Evolutionary conservation across 2,329 filamentous ascomycete species (phyloP).

Genomic region (Dryadomyces sulphureus): DNA sequence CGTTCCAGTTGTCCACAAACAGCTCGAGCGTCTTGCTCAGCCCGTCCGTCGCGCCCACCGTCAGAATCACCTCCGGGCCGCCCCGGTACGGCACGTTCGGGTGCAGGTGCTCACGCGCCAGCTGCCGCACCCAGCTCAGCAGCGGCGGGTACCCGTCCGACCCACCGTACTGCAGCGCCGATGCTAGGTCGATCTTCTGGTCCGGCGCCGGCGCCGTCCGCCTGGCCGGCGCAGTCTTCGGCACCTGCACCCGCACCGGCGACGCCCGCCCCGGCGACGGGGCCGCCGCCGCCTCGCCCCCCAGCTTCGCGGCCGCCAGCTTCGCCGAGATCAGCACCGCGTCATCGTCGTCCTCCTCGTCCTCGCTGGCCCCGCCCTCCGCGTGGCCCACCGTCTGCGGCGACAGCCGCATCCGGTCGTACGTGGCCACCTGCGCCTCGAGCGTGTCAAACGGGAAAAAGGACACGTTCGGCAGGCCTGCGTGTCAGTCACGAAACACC

Average conservation of each 20-base stretch:
- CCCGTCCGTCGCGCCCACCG: conserved; percentile 74
- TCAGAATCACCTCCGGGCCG: conserved; percentile 65
- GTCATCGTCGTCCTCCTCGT: conserved; percentile 17
- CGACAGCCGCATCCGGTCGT: conserved; percentile 59
- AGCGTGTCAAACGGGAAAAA: conserved; percentile 89
- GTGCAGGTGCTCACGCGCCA: conserved; percentile 62
- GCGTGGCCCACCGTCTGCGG: conserved; percentile 38
- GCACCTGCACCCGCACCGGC: conserved; percentile 45
- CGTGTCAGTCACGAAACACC: not conserved
- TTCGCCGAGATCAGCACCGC: conserved; percentile 21
- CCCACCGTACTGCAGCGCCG: conserved; percentile 78
- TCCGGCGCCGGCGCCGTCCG: conserved; percentile 36
- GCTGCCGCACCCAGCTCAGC: conserved; percentile 63
- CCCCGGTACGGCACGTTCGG: conserved; percentile 65
- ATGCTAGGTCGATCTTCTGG: conserved; percentile 64
- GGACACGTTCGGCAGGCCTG: conserved; percentile 64
- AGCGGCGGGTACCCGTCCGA: conserved; percentile 70
- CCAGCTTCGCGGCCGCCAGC: conserved; percentile 16
- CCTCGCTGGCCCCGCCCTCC: conserved; percentile 19
- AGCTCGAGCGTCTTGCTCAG: conserved; percentile 65
- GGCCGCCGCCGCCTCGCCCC: conserved; percentile 10
- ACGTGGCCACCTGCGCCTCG: conserved; percentile 63
- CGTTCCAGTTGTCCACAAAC: conserved; percentile 61
- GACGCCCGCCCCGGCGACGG: not conserved
- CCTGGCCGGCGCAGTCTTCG: conserved; percentile 39